These are phyloP conservation scores for Cladosporium cucumerinum DNA, from an alignment of 2,329 filamentous ascomycete species.

Conservation along the genomic window DNA sequence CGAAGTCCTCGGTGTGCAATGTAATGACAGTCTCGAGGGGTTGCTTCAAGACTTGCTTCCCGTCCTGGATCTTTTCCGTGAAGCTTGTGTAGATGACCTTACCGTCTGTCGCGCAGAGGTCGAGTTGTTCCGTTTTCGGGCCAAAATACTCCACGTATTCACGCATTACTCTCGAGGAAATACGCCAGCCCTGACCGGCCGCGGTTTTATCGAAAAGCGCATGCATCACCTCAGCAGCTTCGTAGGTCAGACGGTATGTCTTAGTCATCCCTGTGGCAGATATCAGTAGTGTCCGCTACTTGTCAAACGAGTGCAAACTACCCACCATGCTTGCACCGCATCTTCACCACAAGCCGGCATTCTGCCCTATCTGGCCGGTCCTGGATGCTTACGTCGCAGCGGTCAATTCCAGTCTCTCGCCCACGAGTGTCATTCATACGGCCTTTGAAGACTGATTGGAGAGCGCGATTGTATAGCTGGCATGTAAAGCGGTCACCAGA, in stretches of 20 bases:
- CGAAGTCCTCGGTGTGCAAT: constrained; percentile 72
- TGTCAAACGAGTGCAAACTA: neutral
- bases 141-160: constrained; percentile 80
- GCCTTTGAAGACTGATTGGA: constrained; percentile 72
- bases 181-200: constrained; percentile 68
- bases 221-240: constrained; percentile 69
- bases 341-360: constrained; percentile 71
- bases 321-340: constrained; percentile 68
- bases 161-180: constrained; percentile 66
- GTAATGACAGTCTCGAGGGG: constrained; percentile 77
- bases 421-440: constrained; percentile 62
- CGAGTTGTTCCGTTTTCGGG: constrained; percentile 74
- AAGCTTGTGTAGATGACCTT: constrained; percentile 75
- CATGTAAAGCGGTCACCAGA: constrained; percentile 61
- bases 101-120: constrained; percentile 69
- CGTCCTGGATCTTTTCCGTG: constrained; percentile 72
- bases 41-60: constrained; percentile 72
- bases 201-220: constrained; percentile 68
- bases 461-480: constrained; percentile 65
- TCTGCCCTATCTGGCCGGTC: constrained; percentile 65
- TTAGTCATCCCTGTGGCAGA: constrained; percentile 61
- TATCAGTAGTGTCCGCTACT: constrained; percentile 20
- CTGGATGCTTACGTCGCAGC: constrained; percentile 70
- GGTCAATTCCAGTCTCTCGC: constrained; percentile 67
- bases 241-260: constrained; percentile 72